Base-by-base conservation (phyloP, 1,284 basidiomycete species). In the Uromyces viciae-fabae region DNA sequence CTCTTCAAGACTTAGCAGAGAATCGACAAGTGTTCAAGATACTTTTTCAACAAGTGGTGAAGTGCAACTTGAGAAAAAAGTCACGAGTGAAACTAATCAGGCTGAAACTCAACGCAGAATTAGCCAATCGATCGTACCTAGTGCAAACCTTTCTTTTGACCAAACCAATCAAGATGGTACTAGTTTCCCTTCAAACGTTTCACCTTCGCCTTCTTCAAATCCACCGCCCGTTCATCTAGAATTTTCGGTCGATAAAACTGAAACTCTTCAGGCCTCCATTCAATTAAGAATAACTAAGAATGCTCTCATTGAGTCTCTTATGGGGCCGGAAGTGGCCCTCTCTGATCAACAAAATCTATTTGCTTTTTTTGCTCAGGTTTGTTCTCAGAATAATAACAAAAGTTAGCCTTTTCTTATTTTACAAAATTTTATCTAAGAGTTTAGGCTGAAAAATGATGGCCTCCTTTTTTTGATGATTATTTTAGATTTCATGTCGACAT, bases 241-340 rank as follows among this genome's bases (percentile, higher is more conserved):
- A 82, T 85, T 89, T 7, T 85, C 90, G 22, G 88, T 89, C 2
- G 90, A 91, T 83, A 88, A 88, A 22, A 87, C 89, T 46, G 92
- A 94, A 77, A 85, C 89, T 5, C 92, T 95, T 82, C 92, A 93
- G 83, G 88, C 92, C 78, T 91, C 93, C 36, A 87, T 98, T 75
- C 92, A 95, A 85, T 87, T 99, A 52, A 89, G 95, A 56, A 92
- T 97, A 89, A 93, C 94, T 0, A 91, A 94, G 85, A 91, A 93
- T 76, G 90, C 92, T 3, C 87, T 98, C 68, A 89, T 90, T 19
- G 96, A 99, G 87, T 90, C 92, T 73, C 89, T 93, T 28, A 92
- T 94, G 60, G 97, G 97, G 0, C 89, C 93, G 0, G 94, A 96
- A 83, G 90, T 91, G 60, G 95, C 94, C 0, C 91, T 93, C 80